Evolutionary conservation across 169 alveolate species (phyloP).

Genomic region (Perkinsus olseni): DNA sequence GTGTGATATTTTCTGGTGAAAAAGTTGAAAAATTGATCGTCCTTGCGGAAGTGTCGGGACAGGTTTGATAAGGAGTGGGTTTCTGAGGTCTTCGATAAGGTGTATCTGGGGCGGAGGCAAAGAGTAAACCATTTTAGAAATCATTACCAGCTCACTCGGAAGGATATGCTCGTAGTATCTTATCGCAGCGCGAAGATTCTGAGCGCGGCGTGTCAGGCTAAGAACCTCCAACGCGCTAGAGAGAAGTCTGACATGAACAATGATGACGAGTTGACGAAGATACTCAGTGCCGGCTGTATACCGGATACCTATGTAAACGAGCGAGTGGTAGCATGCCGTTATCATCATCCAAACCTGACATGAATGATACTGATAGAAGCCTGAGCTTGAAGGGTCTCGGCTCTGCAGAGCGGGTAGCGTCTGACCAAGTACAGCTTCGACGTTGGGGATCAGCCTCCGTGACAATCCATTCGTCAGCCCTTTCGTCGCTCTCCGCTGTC

Average conservation of each 20-base stretch:
- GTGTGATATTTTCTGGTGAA: conserved; percentile 66
- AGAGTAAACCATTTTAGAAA: conserved; percentile 75
- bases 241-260: conserved; percentile 57
- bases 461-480: too few species aligned
- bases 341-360: too few species aligned
- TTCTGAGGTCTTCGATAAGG: conserved; percentile 54
- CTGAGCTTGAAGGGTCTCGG: too few species aligned
- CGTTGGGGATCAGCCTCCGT: too few species aligned
- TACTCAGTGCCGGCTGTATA: neutral
- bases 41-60: neutral
- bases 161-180: conserved; percentile 51
- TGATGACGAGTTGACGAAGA: conserved; percentile 5
- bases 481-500: too few species aligned
- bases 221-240: conserved; percentile 58
- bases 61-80: conserved; percentile 58
- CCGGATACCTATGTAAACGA: conserved; percentile 55
- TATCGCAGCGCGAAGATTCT: neutral
- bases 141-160: conserved; percentile 68
- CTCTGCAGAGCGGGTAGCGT: too few species aligned
- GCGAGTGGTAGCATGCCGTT: too few species aligned
- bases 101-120: conserved; percentile 54
- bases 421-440: too few species aligned
- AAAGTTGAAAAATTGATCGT: too few species aligned
- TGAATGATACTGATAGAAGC: too few species aligned
- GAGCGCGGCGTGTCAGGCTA: conserved; percentile 51